These are phyloP conservation scores for Cyamopsis tetragonoloba DNA, from an alignment of 306 rosid species.

Conservation along the genomic window DNA sequence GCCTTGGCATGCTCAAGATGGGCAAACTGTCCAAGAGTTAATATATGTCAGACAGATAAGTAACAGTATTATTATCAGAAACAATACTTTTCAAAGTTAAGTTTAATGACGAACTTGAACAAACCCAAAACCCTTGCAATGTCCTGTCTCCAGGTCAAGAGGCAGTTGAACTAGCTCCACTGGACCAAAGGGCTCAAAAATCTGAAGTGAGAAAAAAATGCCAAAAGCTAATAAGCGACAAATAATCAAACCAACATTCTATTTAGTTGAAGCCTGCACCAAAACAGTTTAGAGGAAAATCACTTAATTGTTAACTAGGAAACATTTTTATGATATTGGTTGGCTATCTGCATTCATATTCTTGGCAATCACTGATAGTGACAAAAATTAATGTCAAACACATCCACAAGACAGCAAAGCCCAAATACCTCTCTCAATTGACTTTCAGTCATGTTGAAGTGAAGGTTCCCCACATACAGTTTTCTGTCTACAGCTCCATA, in stretches of 20 bases:
- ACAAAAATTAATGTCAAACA: neutral
- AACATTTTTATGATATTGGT: neutral
- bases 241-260: conserved; percentile 3
- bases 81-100: neutral
- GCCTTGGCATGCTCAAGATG: conserved; percentile 95
- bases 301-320: neutral
- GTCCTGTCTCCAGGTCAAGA: conserved; percentile 93
- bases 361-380: neutral
- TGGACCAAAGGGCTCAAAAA: conserved; percentile 96
- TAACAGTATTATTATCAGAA: neutral
- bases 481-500: conserved; percentile 96
- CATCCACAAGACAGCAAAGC: neutral
- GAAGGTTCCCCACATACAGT: conserved; percentile 93
- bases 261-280: neutral
- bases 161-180: conserved; percentile 97
- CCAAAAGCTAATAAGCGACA: conserved; percentile 3
- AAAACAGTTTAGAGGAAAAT: neutral
- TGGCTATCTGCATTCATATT: neutral
- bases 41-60: conserved; percentile 8
- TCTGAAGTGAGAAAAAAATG: conserved; percentile 41
- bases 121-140: conserved; percentile 99
- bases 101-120: conserved; percentile 65
- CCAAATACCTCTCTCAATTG: conserved; percentile 87
- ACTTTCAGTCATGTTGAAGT: conserved; percentile 94
- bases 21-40: conserved; percentile 60